These are phyloP conservation scores for Mangifera indica DNA, from an alignment of 345 rosid species.

Conservation along the genomic window DNA sequence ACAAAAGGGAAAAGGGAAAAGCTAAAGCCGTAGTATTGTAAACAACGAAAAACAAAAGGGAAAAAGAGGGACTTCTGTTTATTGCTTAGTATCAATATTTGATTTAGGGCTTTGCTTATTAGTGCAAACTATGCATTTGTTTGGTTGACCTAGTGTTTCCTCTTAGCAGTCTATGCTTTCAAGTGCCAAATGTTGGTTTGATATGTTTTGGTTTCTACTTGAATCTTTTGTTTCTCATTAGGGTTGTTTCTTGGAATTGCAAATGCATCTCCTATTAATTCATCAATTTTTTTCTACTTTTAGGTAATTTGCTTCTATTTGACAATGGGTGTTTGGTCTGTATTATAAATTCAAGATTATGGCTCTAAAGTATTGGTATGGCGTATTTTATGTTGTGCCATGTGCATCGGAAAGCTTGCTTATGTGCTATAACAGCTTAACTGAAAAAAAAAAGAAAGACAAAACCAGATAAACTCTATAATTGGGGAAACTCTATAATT, in stretches of 20 bases:
- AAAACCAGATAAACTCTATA: background rate
- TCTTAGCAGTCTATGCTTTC: background rate
- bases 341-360: background rate
- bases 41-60: background rate
- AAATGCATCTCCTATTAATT: too few species aligned
- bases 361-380: background rate
- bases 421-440: background rate
- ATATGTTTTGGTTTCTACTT: background rate
- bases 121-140: background rate
- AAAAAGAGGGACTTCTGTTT: background rate
- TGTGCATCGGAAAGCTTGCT: conserved; percentile 5
- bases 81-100: too few species aligned
- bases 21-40: background rate
- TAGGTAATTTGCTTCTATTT: background rate
- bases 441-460: background rate
- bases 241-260: background rate
- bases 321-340: background rate
- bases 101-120: background rate
- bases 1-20: too few species aligned
- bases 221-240: background rate
- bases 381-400: background rate
- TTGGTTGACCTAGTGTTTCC: background rate
- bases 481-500: background rate
- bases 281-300: background rate
- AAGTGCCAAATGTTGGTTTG: background rate